phyloP scores from a whole-genome alignment of 169 alveolate genomes.

The Eimeria tenella region DNA sequence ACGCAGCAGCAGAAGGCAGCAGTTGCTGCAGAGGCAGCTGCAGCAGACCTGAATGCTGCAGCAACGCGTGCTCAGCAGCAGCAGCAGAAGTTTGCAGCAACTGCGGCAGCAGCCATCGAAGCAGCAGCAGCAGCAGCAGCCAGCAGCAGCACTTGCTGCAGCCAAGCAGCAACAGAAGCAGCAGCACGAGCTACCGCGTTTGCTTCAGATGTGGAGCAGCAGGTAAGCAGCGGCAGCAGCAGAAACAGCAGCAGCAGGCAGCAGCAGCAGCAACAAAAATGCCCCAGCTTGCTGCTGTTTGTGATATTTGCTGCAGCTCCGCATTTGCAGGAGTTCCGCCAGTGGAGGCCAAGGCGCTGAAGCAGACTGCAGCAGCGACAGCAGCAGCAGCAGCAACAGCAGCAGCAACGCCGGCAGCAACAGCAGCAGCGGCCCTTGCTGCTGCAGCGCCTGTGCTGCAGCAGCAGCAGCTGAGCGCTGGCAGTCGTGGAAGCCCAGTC shows the following conservation, averaged over 20 bases:
- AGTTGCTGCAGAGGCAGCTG: background rate
- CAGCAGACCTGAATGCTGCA: background rate
- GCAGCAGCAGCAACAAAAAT: background rate
- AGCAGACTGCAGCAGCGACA: background rate
- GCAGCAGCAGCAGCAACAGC: background rate
- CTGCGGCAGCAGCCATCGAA: constrained; percentile 10
- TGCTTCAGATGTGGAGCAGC: background rate
- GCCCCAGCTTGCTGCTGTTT: background rate
- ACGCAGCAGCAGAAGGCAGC: background rate
- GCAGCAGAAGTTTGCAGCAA: background rate
- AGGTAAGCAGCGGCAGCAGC: constrained; percentile 20
- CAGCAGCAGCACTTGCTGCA: background rate
- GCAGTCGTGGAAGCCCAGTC: background rate
- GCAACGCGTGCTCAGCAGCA: background rate
- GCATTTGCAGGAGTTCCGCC: background rate
- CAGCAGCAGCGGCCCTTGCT: constrained; percentile 18
- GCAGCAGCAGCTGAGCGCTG: constrained; percentile 13
- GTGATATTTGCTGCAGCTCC: background rate
- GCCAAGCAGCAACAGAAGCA: background rate
- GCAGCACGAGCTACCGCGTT: constrained; percentile 24
- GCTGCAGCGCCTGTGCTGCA: constrained; percentile 25
- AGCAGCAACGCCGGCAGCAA: background rate
- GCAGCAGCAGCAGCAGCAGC: background rate
- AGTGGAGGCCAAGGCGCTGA: background rate
- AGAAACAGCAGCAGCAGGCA: constrained; percentile 32